Evolutionary conservation across 305 asterid species (phyloP).

Genomic region (Petunia hybrid): DNA sequence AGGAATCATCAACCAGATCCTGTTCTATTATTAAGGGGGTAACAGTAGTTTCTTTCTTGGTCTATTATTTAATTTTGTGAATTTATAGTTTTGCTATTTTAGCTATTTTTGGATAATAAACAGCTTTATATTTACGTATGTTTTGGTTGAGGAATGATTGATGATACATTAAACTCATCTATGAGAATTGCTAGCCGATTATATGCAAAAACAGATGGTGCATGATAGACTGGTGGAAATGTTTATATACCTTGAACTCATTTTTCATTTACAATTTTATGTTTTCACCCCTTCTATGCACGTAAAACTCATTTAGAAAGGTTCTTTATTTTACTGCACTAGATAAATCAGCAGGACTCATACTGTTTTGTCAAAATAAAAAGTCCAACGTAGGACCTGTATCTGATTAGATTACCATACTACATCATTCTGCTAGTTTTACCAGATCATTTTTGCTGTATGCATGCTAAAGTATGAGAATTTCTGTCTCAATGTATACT

Average conservation of each 20-base stretch:
- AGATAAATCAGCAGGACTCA: not conserved
- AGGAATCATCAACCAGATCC: too few species aligned
- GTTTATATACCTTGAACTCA: not conserved
- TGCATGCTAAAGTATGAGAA: not conserved
- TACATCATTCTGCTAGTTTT: not conserved
- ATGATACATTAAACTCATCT: not conserved
- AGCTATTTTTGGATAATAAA: not conserved
- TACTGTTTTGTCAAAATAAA: not conserved
- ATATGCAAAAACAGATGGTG: not conserved
- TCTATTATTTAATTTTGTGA: not conserved
- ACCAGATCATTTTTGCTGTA: not conserved
- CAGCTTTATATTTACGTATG: not conserved
- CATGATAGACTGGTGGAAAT: not conserved
- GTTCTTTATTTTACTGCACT: not conserved
- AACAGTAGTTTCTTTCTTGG: not conserved
- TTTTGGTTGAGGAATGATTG: not conserved
- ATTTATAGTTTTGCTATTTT: not conserved
- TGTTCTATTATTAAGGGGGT: too few species aligned
- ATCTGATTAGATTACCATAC: not conserved
- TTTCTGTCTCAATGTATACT: constrained; percentile 7
- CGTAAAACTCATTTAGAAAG: not conserved
- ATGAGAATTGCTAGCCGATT: not conserved
- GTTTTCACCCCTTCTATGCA: not conserved
- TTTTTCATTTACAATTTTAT: not conserved
- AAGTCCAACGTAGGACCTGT: not conserved